Evolutionary conservation across 805 yeast genomes (phyloP).

Genomic region (Cyberlindnera galapagoensis): DNA sequence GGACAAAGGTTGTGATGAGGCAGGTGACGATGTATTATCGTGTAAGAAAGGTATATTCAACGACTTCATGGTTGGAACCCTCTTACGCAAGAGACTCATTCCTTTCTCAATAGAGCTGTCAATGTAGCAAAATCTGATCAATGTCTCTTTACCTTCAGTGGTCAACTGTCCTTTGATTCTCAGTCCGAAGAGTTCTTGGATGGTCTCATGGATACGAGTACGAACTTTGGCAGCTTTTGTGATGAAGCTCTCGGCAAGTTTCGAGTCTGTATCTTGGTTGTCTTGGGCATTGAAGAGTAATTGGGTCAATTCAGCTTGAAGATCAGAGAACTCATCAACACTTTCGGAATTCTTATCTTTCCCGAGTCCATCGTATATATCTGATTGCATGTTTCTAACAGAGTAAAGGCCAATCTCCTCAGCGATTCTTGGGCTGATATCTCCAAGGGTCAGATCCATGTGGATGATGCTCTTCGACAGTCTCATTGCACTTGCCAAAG

Average conservation of each 20-base stretch:
- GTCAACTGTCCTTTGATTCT: constrained; percentile 50
- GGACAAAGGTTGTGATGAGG: constrained; percentile 7
- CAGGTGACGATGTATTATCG: background rate
- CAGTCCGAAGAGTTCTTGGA: constrained; percentile 51
- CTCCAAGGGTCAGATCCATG: constrained; percentile 56
- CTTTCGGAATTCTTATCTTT: background rate
- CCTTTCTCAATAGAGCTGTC: constrained; percentile 66
- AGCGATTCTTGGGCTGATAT: constrained; percentile 50
- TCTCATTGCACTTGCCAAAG: constrained; percentile 61
- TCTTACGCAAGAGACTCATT: constrained; percentile 26
- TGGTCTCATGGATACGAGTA: constrained; percentile 37
- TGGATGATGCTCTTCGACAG: constrained; percentile 56
- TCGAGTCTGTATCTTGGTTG: constrained; percentile 20
- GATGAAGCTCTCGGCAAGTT: constrained; percentile 28
- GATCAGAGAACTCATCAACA: constrained; percentile 43
- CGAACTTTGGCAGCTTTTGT: constrained; percentile 32
- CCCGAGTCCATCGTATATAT: constrained; percentile 26
- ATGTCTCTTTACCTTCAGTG: constrained; percentile 71
- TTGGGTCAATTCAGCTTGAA: constrained; percentile 42
- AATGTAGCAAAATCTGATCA: constrained; percentile 63
- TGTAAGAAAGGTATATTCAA: too few relatives aligned
- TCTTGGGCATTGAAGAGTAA: constrained; percentile 35
- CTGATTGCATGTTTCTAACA: constrained; percentile 71
- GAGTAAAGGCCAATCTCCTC: constrained; percentile 70
- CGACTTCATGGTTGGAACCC: constrained; percentile 13